These are phyloP conservation scores for Crucihimalaya himalaica DNA, from an alignment of 345 rosid genomes.

Conservation along the genomic window DNA sequence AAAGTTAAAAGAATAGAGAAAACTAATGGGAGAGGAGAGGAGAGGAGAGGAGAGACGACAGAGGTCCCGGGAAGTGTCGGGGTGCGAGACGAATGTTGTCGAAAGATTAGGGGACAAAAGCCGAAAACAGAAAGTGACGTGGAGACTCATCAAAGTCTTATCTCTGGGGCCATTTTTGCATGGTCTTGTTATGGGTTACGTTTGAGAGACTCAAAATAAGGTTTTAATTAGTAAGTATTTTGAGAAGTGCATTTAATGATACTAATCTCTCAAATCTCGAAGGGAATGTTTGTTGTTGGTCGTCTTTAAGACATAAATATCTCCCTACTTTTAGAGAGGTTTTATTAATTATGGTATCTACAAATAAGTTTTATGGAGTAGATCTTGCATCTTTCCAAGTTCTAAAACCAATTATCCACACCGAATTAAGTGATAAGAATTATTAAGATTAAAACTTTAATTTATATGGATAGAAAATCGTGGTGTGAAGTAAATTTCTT, in stretches of 20 bases:
- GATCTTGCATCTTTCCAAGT: neutral
- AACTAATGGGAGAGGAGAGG: slow-evolving; percentile 26
- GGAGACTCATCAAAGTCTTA: slow-evolving; percentile 42
- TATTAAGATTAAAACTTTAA: too few relatives aligned
- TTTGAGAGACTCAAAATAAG: slow-evolving; percentile 13
- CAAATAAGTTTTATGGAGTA: neutral
- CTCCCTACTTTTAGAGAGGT: neutral
- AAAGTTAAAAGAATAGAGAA: slow-evolving; percentile 14
- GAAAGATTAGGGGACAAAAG: slow-evolving; percentile 61
- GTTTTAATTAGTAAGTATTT: slow-evolving; percentile 17
- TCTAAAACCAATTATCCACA: neutral
- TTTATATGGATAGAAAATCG: too few relatives aligned
- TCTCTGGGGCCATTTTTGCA: slow-evolving; percentile 30
- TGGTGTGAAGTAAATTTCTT: too few relatives aligned
- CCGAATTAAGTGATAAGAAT: neutral
- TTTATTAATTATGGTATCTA: neutral
- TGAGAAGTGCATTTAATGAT: slow-evolving; percentile 37
- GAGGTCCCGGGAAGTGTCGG: slow-evolving; percentile 68
- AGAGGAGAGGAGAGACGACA: slow-evolving; percentile 44
- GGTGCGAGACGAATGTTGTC: slow-evolving; percentile 60
- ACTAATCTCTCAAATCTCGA: slow-evolving; percentile 37
- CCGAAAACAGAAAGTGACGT: slow-evolving; percentile 52
- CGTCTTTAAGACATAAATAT: slow-evolving; percentile 33
- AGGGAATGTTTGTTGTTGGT: slow-evolving; percentile 41
- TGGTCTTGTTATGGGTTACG: slow-evolving; percentile 38